These are phyloP conservation scores for Amphichorda felina DNA, from an alignment of 2,329 filamentous ascomycete genomes.

Conservation along the genomic window DNA sequence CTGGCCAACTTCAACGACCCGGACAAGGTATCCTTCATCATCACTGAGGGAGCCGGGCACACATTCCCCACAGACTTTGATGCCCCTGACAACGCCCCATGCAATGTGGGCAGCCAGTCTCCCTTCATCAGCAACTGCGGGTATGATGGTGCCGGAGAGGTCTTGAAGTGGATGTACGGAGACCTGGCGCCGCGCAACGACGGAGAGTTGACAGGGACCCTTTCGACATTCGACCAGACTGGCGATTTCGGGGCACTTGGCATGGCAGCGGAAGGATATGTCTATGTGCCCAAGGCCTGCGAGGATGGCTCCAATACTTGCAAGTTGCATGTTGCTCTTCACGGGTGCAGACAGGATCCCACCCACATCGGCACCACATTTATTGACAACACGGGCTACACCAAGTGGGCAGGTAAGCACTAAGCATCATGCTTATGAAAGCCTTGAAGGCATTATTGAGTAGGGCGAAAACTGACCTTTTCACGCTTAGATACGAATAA, in stretches of 20 bases:
- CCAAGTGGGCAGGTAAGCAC: constrained; percentile 5
- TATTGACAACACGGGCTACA: constrained; percentile 5
- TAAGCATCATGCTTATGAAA: no score
- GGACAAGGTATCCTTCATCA: constrained; percentile 2
- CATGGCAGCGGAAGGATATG: constrained; percentile 2
- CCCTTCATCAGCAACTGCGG: constrained; percentile 7
- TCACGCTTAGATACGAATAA: constrained; percentile 2
- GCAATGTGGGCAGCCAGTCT: constrained; percentile 1
- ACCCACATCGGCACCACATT: constrained; percentile 2
- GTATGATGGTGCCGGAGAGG: constrained; percentile 6
- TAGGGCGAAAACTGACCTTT: neutral
- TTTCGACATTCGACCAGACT: constrained; percentile 3
- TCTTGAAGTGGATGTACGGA: constrained; percentile 6
- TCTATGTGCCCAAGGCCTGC: constrained; percentile 5
- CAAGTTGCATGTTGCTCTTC: constrained; percentile 6
- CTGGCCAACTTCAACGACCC: constrained; percentile 3
- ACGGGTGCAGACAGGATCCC: constrained; percentile 4
- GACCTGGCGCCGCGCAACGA: constrained; percentile 3
- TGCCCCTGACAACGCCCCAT: constrained; percentile 4
- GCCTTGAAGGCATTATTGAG: no score
- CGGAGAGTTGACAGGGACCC: neutral
- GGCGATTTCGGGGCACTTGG: constrained; percentile 3
- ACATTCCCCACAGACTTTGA: constrained; percentile 7
- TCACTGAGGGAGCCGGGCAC: constrained; percentile 3
- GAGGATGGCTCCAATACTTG: constrained; percentile 2